Conservation (phyloP, 768 basidiomycete genomes). For the Goffeauzyma gilvescens region DNA sequence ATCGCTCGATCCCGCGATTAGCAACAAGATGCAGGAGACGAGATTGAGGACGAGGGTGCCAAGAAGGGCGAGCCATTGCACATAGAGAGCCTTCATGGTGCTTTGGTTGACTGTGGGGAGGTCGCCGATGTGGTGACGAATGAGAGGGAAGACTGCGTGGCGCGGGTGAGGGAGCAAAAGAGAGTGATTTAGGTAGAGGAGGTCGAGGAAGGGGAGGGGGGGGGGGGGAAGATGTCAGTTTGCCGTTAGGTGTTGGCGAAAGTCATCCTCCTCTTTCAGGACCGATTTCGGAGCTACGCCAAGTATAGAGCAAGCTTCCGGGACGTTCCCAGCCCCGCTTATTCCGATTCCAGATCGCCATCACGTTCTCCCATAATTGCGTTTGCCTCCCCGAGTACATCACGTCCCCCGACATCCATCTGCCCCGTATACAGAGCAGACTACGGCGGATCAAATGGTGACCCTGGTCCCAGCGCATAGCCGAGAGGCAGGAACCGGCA, state of each 20-base stretch:
- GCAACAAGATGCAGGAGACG: constrained; percentile 69
- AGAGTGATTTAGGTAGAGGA: neutral
- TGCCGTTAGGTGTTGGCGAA: too few species aligned
- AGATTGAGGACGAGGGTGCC: constrained; percentile 71
- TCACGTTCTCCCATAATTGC: too few species aligned
- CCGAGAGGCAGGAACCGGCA: too few species aligned
- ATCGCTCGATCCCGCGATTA: constrained; percentile 54
- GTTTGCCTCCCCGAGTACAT: too few species aligned
- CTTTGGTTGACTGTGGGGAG: constrained; percentile 63
- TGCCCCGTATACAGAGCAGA: too few species aligned
- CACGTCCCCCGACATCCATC: too few species aligned
- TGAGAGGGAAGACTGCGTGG: constrained; percentile 62
- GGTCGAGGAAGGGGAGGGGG: neutral
- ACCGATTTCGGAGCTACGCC: neutral
- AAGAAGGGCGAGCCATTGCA: constrained; percentile 80
- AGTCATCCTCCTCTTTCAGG: neutral
- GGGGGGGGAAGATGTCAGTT: neutral
- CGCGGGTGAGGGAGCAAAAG: neutral
- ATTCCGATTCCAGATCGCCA: too few species aligned
- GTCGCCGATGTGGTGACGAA: constrained; percentile 79
- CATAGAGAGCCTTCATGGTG: constrained; percentile 68
- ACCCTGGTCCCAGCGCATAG: too few species aligned
- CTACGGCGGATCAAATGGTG: too few species aligned
- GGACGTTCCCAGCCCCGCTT: too few species aligned
- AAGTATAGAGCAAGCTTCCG: too few species aligned